Evolutionary conservation across 2,329 filamentous ascomycete genomes (phyloP).

Genomic region (Teratosphaeria epicoccoides): DNA sequence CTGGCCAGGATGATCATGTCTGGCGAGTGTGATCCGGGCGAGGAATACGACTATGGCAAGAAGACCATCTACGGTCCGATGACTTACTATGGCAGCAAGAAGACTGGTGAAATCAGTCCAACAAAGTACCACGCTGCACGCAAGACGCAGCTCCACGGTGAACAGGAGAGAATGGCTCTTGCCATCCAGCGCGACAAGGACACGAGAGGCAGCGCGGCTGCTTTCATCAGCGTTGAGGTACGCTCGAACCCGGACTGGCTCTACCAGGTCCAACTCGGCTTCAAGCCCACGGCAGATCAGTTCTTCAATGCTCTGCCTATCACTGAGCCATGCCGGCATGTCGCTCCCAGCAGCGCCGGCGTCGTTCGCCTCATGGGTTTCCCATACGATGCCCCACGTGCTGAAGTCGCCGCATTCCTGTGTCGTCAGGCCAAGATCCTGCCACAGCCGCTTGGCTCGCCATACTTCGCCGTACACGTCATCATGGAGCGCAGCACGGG

Average conservation of each 20-base stretch:
- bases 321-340: slow-evolving; percentile 22
- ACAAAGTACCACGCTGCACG: not conserved
- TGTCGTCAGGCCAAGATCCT: slow-evolving; percentile 34
- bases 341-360: slow-evolving; percentile 25
- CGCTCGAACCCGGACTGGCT: slow-evolving; percentile 3
- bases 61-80: not conserved
- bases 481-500: slow-evolving; percentile 48
- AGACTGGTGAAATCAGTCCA: not conserved
- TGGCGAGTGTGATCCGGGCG: slow-evolving; percentile 1
- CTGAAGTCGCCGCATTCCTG: slow-evolving; percentile 39
- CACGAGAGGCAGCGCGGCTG: slow-evolving; percentile 8
- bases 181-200: not conserved
- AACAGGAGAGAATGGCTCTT: not conserved
- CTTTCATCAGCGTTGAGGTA: slow-evolving; percentile 2
- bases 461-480: slow-evolving; percentile 42
- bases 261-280: not conserved
- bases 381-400: slow-evolving; percentile 40
- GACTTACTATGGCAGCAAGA: slow-evolving; percentile 1
- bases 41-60: slow-evolving; percentile 2
- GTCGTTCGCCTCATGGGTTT: slow-evolving; percentile 31
- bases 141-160: not conserved
- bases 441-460: slow-evolving; percentile 17
- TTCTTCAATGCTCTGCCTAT: slow-evolving; percentile 21
- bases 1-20: slow-evolving; percentile 1
- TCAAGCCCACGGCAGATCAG: slow-evolving; percentile 16